Evolutionary conservation across 169 alveolate genomes (phyloP).

Genomic region (Amoebophrya sp.): DNA sequence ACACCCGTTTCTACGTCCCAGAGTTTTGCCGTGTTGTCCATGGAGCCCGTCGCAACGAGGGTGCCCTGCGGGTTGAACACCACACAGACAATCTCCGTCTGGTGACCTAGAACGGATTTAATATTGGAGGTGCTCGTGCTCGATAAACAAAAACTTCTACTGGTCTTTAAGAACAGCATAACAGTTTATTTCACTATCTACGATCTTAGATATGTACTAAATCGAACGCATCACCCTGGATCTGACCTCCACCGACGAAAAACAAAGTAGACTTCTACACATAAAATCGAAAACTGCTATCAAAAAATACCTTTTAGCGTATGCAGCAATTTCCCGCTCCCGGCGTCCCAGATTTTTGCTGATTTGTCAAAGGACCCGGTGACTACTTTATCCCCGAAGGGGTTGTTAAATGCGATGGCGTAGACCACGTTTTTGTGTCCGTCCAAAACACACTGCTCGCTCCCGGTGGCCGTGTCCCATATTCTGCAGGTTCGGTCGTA

Average conservation of each 20-base stretch:
- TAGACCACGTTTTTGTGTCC: slow-evolving; percentile 81
- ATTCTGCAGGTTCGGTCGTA: slow-evolving; percentile 79
- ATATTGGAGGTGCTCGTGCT: too few relatives aligned
- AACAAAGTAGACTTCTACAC: slow-evolving; percentile 48
- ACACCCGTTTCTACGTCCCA: slow-evolving; percentile 80
- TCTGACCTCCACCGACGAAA: too few relatives aligned
- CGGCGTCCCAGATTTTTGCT: slow-evolving; percentile 65
- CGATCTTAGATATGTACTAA: too few relatives aligned
- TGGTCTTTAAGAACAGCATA: too few relatives aligned
- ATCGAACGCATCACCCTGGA: too few relatives aligned
- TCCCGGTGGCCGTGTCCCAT: slow-evolving; percentile 80
- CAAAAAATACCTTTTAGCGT: slow-evolving; percentile 58
- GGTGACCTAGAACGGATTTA: too few relatives aligned
- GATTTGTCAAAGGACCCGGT: slow-evolving; percentile 64
- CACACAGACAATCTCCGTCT: slow-evolving; percentile 63
- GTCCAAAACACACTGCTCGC: slow-evolving; percentile 61
- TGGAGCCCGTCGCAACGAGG: slow-evolving; percentile 51
- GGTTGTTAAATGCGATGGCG: slow-evolving; percentile 78
- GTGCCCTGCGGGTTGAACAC: slow-evolving; percentile 62
- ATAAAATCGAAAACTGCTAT: slow-evolving; percentile 61
- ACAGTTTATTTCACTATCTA: too few relatives aligned
- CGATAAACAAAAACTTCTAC: too few relatives aligned
- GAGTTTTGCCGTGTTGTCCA: slow-evolving; percentile 70
- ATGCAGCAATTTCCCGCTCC: slow-evolving; percentile 54
- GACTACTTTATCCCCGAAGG: slow-evolving; percentile 73